phyloP scores from a whole-genome alignment of 2,329 filamentous ascomycete species.

The Sarocladiaceae sp. region DNA sequence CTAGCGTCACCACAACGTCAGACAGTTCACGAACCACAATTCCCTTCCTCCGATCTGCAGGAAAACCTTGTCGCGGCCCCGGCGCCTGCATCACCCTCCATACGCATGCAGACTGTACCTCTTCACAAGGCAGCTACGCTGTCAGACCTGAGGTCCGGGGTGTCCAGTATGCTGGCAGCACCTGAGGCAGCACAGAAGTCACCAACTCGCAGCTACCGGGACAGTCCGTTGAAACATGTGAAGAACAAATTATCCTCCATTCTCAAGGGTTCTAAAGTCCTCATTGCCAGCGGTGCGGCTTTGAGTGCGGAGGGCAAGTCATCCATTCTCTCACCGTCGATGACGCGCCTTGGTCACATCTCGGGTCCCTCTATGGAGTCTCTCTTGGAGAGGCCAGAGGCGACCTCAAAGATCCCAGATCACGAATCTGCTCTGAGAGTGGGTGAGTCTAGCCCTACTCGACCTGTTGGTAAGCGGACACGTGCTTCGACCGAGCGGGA shows the following conservation, averaged over 20 bases:
- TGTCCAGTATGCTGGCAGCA: slow-evolving; percentile 36
- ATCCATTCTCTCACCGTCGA: slow-evolving; percentile 49
- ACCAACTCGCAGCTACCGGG: slow-evolving; percentile 50
- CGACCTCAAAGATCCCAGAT: slow-evolving; percentile 15
- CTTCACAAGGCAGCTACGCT: slow-evolving; percentile 57
- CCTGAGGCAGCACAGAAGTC: slow-evolving; percentile 50
- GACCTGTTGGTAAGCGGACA: slow-evolving; percentile 41
- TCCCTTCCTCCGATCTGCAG: not conserved
- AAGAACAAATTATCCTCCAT: slow-evolving; percentile 92
- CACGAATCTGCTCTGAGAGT: slow-evolving; percentile 14
- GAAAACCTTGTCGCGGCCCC: slow-evolving; percentile 26
- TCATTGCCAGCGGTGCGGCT: slow-evolving; percentile 71
- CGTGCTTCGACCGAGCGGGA: slow-evolving; percentile 56
- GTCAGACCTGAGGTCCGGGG: slow-evolving; percentile 44
- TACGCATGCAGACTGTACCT: slow-evolving; percentile 17
- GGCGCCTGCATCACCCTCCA: slow-evolving; percentile 17
- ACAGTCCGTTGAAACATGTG: slow-evolving; percentile 82
- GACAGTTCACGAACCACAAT: slow-evolving; percentile 1
- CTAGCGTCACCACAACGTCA: slow-evolving; percentile 23
- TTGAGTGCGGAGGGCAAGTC: slow-evolving; percentile 57
- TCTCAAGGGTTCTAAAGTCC: slow-evolving; percentile 76
- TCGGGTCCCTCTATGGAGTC: slow-evolving; percentile 42
- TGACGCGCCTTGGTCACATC: slow-evolving; percentile 37
- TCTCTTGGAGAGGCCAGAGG: slow-evolving; percentile 23
- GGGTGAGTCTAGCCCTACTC: slow-evolving; percentile 32